Percentiles rank a stretch among this genome's conserved stretches.
Conservation (phyloP, 352 stramenopile genomes). For the Phytophthora pini region DNA sequence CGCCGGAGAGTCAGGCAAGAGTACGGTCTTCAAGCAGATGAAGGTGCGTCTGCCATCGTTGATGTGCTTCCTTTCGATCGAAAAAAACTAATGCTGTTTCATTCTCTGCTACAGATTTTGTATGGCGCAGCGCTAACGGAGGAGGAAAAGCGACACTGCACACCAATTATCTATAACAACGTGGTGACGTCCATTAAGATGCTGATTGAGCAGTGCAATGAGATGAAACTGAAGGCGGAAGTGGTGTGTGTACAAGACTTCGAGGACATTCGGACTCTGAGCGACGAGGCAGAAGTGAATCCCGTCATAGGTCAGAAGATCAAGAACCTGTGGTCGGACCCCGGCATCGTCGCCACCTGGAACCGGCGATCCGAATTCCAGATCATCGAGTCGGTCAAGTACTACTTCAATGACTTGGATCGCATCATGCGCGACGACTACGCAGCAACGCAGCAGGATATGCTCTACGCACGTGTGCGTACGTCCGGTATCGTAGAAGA, state of each 20-base stretch:
- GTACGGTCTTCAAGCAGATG: constrained; percentile 95
- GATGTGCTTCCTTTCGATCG: neutral
- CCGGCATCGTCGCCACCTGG: constrained; percentile 91
- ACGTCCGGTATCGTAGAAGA: constrained; percentile 97
- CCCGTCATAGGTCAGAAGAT: constrained; percentile 90
- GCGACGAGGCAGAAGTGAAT: constrained; percentile 91
- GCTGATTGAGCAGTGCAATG: constrained; percentile 86
- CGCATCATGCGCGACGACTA: constrained; percentile 94
- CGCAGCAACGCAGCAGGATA: constrained; percentile 94
- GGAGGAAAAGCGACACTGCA: constrained; percentile 88
- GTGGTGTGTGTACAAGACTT: constrained; percentile 80
- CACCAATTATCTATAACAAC: constrained; percentile 92
- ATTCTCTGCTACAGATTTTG: constrained; percentile 68
- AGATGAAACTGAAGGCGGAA: constrained; percentile 84
- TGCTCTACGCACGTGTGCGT: constrained; percentile 95
- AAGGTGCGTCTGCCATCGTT: constrained; percentile 51
- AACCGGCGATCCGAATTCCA: constrained; percentile 93
- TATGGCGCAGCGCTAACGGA: constrained; percentile 86
- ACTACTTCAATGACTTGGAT: constrained; percentile 97
- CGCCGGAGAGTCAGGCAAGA: constrained; percentile 95
- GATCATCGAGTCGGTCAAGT: constrained; percentile 97
- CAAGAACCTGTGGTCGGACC: constrained; percentile 94
- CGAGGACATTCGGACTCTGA: constrained; percentile 79
- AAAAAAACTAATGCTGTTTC: constrained; percentile 14
- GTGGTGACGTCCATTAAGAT: constrained; percentile 93